Base-by-base conservation (phyloP, 306 rosid genomes). In the Lupinus albus region DNA sequence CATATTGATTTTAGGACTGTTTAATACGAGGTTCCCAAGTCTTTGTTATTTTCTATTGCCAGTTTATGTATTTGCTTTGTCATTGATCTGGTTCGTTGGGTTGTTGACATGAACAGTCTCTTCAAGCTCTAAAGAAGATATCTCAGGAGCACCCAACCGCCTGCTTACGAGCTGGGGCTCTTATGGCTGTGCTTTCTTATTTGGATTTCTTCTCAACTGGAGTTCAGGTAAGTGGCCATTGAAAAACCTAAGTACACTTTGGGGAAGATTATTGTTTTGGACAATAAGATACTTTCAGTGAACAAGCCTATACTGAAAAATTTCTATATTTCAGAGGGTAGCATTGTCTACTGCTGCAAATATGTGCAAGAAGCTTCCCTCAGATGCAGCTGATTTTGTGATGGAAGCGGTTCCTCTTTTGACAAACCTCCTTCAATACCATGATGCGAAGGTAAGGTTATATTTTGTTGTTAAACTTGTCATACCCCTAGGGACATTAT, bases 91-190 rank as follows among this genome's bases (percentile, higher is more conserved):
- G 5, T 13, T 13, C 30, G 21, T 21, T 49, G 48, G 46, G 16
- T 78, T 84, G 67, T 57, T 85, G 70, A 67, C 68, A 72, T 67
- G 13, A 76, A 65, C 92, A 94, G 99, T 94, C 99, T 61, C 95
- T 94, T 83, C 99, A 90, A 87, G 99, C 99, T 21, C 84, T 94
- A 28, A 94, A 90, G 84, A 94, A 90, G 83, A 94, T 94, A 79
- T 94, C 99, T 51, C 96, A 86, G 84, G 99, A 94, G 76, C 99
- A 94, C 75, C 99, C 99, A 63, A 91, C 99, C 65, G 99, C 96
- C 20, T 94, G 99, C 81, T 86, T 94, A 42, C 82, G 99, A 67
- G 99, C 97, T 32, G 99, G 99, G 81, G 99, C 99, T 74, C 99
- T 94, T 64, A 94, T 94, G 99, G 99, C 99, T 2, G 99, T 94